Base-by-base conservation (phyloP, 208 protist genomes). In the Acanthamoeba castellanii region DNA sequence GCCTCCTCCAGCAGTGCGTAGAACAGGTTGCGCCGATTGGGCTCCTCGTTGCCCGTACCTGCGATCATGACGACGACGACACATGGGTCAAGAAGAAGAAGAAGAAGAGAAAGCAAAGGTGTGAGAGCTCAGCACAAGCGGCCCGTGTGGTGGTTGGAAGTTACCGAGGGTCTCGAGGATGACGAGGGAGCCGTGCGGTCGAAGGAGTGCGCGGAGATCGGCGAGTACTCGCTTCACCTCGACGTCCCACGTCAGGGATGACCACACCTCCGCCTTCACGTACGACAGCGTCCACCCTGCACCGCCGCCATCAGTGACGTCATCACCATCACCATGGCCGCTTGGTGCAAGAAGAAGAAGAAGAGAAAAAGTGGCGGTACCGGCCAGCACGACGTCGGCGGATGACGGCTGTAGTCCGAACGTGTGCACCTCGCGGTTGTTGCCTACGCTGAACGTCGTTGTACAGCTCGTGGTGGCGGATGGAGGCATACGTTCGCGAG, bases 21-120 rank as follows among this genome's bases (percentile, higher is more conserved):
- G 20, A 87, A 34, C 50, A 50, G n/a, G 27, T 87, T 87, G 18
- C 78, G 37, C 50, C 78, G 37, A 25, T 87, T 87, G 22, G 78
- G 78, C 25, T 87, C 78, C 78, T 87, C 78, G 50, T 87, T 87
- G 78, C 78, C 78, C 78, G 78, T 87, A 16, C 78, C 78, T 59
- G 55, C 20, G 55, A 18, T 3, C 18, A 59, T 22, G 52, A 20
- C 20, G 20, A 25, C 14, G 55, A 59, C 20, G 5, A 4, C 55
- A 55, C 50, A 1, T 25, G 2, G 4, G 20, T 59, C 55, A 59
- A 1, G 18, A 59, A 25, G 55, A 59, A 3, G 14, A 59, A 25
- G 55, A 25, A 50, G 74, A 84, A 72, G 25, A 45, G 5, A 9
- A 45, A 45, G 61, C 18, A 68, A 68, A 68, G 61, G 42, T 42